Evolutionary conservation across 371 early-diverging fungal species (phyloP), one percentile per base, ranked within the genome.

Genomic region (Apophysomyces ossiformis): DNA sequence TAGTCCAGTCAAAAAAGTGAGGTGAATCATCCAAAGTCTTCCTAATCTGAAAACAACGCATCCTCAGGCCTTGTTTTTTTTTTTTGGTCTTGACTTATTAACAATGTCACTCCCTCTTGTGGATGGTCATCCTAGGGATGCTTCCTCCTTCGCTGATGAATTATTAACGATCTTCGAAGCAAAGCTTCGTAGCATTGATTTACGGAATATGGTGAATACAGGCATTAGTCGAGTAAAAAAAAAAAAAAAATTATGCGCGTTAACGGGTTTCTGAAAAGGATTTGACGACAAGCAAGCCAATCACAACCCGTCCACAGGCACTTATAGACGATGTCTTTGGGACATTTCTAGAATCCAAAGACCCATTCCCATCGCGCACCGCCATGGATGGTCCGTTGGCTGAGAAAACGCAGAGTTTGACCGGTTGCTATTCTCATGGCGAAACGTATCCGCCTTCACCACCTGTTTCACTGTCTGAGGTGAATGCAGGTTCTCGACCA

Each of bases 81-180:
- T 6, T 50, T 4, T n/a, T n/a, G n/a, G n/a, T 50, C n/a, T 9
- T 9, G n/a, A 5, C 21, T 18, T 4, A 9, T 21, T 50, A 18
- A 21, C 9, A 9, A 50, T 50, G 54, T 9, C 54, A 8, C 21
- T 50, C 9, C 54, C 54, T 21, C 21, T 26, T 50, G 7, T 21
- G 21, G 21, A 50, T 50, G 21, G 2, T 18, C 54, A 21, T 9
- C 54, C 21, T 21, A 18, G 54, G 54, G 21, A 26, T 26, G 32
- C 54, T 50, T 9, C 54, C 16, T 50, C 54, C 16, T 50, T 50
- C 54, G 16, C 54, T 21, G 54, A 50, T 50, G 54, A 50, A 21
- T 50, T 50, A 21, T 50, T 50, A 26, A 50, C 16, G 9, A 50
- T 50, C 16, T 50, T 50, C 54, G 54, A 50, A 50, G 54, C 54